Evolutionary conservation across 306 rosid genomes (phyloP), one percentile per base, ranked within the genome.

Genomic region (Pterocarpus macrocarpus): DNA sequence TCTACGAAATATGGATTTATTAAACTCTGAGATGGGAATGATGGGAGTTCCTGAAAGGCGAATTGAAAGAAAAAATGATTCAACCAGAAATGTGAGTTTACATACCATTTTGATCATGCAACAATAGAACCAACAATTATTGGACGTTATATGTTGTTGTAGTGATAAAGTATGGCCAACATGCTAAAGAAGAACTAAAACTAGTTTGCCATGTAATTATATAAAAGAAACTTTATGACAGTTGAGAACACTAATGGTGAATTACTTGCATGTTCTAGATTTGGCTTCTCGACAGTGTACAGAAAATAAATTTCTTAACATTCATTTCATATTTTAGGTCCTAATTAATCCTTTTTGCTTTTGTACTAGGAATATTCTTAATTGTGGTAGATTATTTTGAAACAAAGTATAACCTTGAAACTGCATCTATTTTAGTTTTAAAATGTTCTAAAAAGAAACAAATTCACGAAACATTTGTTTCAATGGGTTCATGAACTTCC

Each of bases 11-110:
- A 83, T 70, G 9, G 10, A 45, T 53, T 14, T 77, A 93, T 88
- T 71, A 81, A 81, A 87, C 96, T 91, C 3, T 5, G 61, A 17
- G 89, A 94, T 67, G 95, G 97, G 78, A 91, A 89, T 30, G 4
- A 59, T n/a, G n/a, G n/a, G n/a, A n/a, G n/a, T n/a, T n/a, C n/a
- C 95, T 91, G 85, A 79, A 80, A 83, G 16, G 61, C 69, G 13
- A 14, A 67, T 52, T 55, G 47, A 56, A 80, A 56, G 4, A 38
- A 64, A 12, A 12, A 59, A 70, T 16, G 22, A 50, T 32, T 50
- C 32, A 38, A 12, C 50, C 36, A 66, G 30, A 45, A 12, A 11
- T 39, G 15, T 7, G 79, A 64, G 65, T 74, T 41, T 30, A 53
- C 35, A 68, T 30, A 30, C 6, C 4, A 22, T 17, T 44, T 50